phyloP scores from a whole-genome alignment of 495 filamentous ascomycete genomes.

The Platismatia glauca region DNA sequence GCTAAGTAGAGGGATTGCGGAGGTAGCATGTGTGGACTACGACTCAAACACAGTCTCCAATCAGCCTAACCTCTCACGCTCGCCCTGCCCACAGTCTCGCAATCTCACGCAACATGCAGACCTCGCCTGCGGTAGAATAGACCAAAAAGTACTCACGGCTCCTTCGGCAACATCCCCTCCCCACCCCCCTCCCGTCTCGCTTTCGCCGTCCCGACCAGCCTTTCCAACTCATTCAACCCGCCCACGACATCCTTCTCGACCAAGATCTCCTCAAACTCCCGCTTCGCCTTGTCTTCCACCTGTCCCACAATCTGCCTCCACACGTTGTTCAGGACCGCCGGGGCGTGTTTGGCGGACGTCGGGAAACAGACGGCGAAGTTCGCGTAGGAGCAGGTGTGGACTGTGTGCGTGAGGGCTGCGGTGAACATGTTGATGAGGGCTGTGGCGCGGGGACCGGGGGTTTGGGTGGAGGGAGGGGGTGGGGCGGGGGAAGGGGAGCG shows the following conservation, averaged over 20 bases:
- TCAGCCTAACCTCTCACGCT: not conserved
- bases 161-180: constrained; percentile 20
- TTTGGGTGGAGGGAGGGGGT: constrained; percentile 46
- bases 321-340: constrained; percentile 54
- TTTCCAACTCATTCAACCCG: constrained; percentile 76
- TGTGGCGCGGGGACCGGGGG: constrained; percentile 67
- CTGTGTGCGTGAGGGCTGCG: constrained; percentile 57
- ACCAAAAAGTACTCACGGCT: constrained; percentile 31
- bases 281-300: constrained; percentile 49
- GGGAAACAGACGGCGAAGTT: constrained; percentile 89
- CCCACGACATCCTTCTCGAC: constrained; percentile 58
- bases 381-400: constrained; percentile 61
- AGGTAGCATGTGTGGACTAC: constrained; percentile 69
- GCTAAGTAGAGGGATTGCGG: constrained; percentile 56
- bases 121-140: not conserved
- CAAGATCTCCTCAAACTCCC: constrained; percentile 73
- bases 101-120: not conserved
- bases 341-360: constrained; percentile 61
- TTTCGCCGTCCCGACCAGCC: constrained; percentile 60
- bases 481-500: constrained; percentile 46
- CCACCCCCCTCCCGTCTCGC: constrained; percentile 41
- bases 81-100: not conserved
- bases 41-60: not conserved
- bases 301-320: constrained; percentile 63
- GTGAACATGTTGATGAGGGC: constrained; percentile 62